A percentile compares a stretch with the other conserved stretches of the same genome.
Conservation (phyloP, 257 asterid species). For the Rauvolfia tetraphylla region DNA sequence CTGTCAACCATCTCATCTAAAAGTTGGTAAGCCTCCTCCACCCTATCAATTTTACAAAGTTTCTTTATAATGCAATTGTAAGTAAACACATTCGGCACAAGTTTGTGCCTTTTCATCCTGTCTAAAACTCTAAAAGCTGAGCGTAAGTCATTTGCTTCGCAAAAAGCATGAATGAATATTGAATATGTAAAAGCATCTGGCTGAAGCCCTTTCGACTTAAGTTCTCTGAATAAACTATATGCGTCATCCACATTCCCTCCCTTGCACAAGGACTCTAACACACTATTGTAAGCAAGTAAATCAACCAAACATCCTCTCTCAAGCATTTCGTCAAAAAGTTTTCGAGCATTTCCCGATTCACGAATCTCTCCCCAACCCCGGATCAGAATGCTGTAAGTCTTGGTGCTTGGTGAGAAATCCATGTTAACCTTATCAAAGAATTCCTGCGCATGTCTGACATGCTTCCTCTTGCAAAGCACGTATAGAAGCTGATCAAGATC, state of each 20-base stretch:
- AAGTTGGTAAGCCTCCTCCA: slow-evolving; percentile 71
- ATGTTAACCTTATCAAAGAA: slow-evolving; percentile 55
- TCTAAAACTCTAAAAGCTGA: slow-evolving; percentile 65
- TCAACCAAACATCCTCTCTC: slow-evolving; percentile 52
- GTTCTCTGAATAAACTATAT: slow-evolving; percentile 42
- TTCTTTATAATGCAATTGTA: slow-evolving; percentile 64
- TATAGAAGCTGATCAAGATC: slow-evolving; percentile 73
- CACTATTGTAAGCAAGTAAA: slow-evolving; percentile 72
- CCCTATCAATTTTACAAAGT: slow-evolving; percentile 58
- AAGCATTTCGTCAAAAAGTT: slow-evolving; percentile 77
- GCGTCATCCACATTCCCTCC: slow-evolving; percentile 78
- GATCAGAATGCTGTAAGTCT: slow-evolving; percentile 79
- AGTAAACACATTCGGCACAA: slow-evolving; percentile 69
- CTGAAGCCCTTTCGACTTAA: slow-evolving; percentile 51
- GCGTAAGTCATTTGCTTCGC: slow-evolving; percentile 54
- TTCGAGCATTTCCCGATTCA: slow-evolving; percentile 40
- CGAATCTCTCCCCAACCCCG: slow-evolving; percentile 81
- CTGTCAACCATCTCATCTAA: slow-evolving; percentile 60
- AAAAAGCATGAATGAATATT: slow-evolving; percentile 59
- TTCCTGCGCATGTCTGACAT: slow-evolving; percentile 61
- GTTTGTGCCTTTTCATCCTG: slow-evolving; percentile 62
- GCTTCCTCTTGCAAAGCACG: slow-evolving; percentile 64
- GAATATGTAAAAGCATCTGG: slow-evolving; percentile 85
- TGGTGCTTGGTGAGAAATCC: slow-evolving; percentile 40
- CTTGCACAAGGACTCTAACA: slow-evolving; percentile 67